Base-by-base conservation (phyloP, 1,139 yeast species). In the Protomyces inundatus region DNA sequence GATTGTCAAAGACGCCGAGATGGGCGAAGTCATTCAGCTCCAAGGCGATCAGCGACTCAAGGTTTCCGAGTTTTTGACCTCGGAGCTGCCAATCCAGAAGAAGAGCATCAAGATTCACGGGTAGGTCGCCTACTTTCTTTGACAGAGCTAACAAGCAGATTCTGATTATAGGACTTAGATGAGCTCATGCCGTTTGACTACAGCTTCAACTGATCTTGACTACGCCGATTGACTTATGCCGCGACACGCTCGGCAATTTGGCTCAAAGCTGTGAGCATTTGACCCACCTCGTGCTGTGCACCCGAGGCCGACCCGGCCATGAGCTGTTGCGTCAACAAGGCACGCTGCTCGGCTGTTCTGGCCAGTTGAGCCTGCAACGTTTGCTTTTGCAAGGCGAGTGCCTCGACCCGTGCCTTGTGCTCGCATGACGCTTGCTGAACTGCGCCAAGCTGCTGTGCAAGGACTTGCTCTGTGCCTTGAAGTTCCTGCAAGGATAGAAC, bases 1-100 rank as follows among this genome's bases (percentile, higher is more conserved):
- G 80, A 90, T 93, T 75, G 97, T 90, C 77, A 90, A 90, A 79
- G 98, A 93, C 79, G 90, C 86, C 65, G 98, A 93, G 75, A 82
- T 90, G 79, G 98, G 98, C 68, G 97, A 91, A 74, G 95, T 93
- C 75, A 90, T 93, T 73, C 98, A 93, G 82, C 82, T 93, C 77
- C 98, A 93, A 81, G 98, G 98, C 77, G 98, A 93, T 77, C 98
- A 93, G 81, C 89, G 98, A 81, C 88, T 89, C 70, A 93, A 93
- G 79, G 97, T 93, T 69, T 84, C 88, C 82, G 97, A 90, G 77
- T 93, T 93, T 74, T 85, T 93, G 81, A 87, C 90, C 73, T 77
- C 87, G 69, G 91, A 90, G 77, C 84, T 93, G 72, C 90, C 87
- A 73, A 82, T 93, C 74, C 95, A 91, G 76, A 91, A 91, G 88